Percentiles rank a stretch among this genome's conserved stretches.
phyloP scores from a whole-genome alignment of 1,139 yeast species.

The Candida freyschussii region DNA sequence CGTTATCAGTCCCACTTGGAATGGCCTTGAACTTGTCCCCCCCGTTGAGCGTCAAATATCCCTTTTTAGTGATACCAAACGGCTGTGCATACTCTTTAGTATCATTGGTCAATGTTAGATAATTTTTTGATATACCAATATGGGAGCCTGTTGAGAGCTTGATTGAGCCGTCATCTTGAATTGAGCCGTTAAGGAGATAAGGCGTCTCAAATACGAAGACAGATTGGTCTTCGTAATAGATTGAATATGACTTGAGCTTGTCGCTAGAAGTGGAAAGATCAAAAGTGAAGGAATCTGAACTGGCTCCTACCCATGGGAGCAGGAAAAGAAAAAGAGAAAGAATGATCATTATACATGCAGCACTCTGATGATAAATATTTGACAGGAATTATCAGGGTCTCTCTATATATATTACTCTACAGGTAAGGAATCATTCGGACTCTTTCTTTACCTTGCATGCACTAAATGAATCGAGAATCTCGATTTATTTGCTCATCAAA shows the following conservation, averaged over 20 bases:
- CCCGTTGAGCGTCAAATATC: slow-evolving; percentile 8
- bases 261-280: slow-evolving; percentile 1
- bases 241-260: background rate
- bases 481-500: too few species aligned
- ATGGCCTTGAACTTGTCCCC: slow-evolving; percentile 9
- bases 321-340: background rate
- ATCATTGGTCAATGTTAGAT: slow-evolving; percentile 9
- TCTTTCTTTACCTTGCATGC: too few species aligned
- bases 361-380: too few species aligned
- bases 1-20: slow-evolving; percentile 13
- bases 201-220: slow-evolving; percentile 6
- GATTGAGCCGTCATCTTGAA: slow-evolving; percentile 12
- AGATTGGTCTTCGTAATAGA: slow-evolving; percentile 4
- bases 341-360: too few species aligned
- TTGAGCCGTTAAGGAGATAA: slow-evolving; percentile 5
- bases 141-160: slow-evolving; percentile 2
- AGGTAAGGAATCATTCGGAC: too few species aligned
- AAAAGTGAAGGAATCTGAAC: slow-evolving; percentile 3
- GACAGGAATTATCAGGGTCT: too few species aligned
- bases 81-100: slow-evolving; percentile 6
- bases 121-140: slow-evolving; percentile 9
- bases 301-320: background rate
- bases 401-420: too few species aligned
- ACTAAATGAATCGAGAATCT: too few species aligned
- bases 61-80: slow-evolving; percentile 9